Evolutionary conservation across 2,329 filamentous ascomycete species (phyloP), one percentile per base, ranked within the genome.

Genomic region (Diaporthe vaccinii): DNA sequence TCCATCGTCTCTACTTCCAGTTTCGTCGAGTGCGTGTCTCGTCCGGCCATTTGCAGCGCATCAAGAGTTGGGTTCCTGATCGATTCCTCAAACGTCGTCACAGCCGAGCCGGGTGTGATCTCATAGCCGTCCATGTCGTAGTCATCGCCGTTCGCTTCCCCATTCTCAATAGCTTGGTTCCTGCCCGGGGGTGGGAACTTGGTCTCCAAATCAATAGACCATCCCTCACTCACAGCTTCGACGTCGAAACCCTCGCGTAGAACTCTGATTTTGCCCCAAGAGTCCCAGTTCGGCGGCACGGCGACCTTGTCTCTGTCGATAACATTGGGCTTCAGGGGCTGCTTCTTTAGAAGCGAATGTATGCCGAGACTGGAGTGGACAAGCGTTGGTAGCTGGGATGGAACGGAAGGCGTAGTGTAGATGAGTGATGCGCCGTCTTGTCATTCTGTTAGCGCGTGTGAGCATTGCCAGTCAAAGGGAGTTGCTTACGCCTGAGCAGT

Each of bases 281-380:
- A 98, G 84, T 99, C 97, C 97, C 97, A 99, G 83, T 98, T 98
- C 22, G 96, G 94, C 2, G 96, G 96, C 0, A 99, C 94, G 7
- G 98, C 89, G 73, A 99, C 96, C 87, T 97, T 97, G 83, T 98
- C 96, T 76, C 96, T 91, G 85, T 97, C 97, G 78, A 97, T 97
- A 76, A 97, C 94, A 80, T 98, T 98, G 82, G 96, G 94, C 84
- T 95, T 97, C 34, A 97, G 88, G 34, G 93, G 91, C 80, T 95
- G 91, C 77, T 92, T 91, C 83, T 95, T 95, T 25, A 97, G 87
- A 28, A 97, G 89, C 31, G 94, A 97, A 76, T 94, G 95, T 82
- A 98, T 96, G 72, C 94, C 94, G 25, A 98, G 88, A 70, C 94
- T 95, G 15, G 95, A 95, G 84, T 98, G 95, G 72, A 98, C 89